Evolutionary conservation across 129 eudicot genomes (phyloP), one percentile per base, ranked within the genome.

Genomic region (Artemisia tridentata): DNA sequence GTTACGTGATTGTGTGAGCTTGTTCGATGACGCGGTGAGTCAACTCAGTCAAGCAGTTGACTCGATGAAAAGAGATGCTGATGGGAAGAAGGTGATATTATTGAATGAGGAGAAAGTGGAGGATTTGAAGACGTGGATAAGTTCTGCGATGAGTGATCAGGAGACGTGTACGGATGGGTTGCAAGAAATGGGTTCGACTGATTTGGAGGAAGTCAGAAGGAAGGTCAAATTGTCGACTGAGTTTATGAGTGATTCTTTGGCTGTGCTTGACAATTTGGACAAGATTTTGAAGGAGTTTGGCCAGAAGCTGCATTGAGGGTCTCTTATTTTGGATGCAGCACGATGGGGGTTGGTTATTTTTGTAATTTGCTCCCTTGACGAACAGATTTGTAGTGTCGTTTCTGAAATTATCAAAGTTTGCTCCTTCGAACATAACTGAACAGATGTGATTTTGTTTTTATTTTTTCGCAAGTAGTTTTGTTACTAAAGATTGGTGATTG

Each of bases 91-190:
- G 74, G 63, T 64, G 79, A 58, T n/a, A n/a, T n/a, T 87, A 83
- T 71, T 87, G 86, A 81, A 84, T 54, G 86, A 78, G 74, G 82
- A 19, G 76, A 85, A 61, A 72, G 65, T 83, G 61, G 72, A 55
- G 70, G 84, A 91, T 49, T 6, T 91, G 85, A 80, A 70, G 78
- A 67, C 90, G 76, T 91, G 92, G 97, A 84, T 91, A 1, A 88
- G 91, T 57, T 86, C 78, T 16, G 95, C 96, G 68, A 79, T 88
- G 96, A 85, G 79, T 12, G 86, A 86, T 80, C 79, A 67, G 68
- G 86, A 91, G 47, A 88, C 88, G 75, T 91, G 97, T 54, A 75
- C 88, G 51, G 95, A 91, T 21, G 95, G 90, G 54, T 69, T 91
- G 53, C 85, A 79, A 25, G 96, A 88, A 78, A 76, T 80, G 90